phyloP scores from a whole-genome alignment of 179 eudicot genomes.

The Silene coronaria region DNA sequence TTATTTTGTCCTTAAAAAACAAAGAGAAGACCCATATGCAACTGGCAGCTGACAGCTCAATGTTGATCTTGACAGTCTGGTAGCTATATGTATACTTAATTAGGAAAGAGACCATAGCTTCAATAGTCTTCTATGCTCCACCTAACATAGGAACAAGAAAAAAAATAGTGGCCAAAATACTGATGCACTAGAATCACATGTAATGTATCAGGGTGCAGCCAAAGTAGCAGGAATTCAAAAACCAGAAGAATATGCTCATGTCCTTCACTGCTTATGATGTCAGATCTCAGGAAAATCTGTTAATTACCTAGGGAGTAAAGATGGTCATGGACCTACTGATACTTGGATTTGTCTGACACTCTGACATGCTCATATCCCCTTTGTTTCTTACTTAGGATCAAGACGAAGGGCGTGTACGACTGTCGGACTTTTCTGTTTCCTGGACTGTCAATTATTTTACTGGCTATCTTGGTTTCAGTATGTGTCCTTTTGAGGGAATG shows the following conservation, averaged over 20 bases:
- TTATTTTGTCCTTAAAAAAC: neutral
- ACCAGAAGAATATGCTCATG: neutral
- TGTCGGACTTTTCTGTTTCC: neutral
- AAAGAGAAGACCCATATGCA: slow-evolving; percentile 10
- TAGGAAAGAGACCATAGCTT: slow-evolving; percentile 5
- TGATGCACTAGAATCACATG: slow-evolving; percentile 15
- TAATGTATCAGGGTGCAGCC: slow-evolving; percentile 23
- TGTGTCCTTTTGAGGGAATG: neutral
- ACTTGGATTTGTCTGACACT: slow-evolving; percentile 9
- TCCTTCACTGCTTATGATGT: neutral
- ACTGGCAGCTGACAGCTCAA: slow-evolving; percentile 11
- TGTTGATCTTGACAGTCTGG: slow-evolving; percentile 2
- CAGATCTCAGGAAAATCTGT: neutral
- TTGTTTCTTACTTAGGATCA: neutral
- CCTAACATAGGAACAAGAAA: neutral
- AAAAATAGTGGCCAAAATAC: neutral
- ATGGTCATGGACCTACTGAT: slow-evolving; percentile 17
- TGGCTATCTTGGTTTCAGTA: neutral
- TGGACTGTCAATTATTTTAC: neutral
- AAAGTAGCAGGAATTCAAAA: neutral
- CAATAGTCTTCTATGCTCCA: slow-evolving; percentile 4
- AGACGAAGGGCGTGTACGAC: neutral
- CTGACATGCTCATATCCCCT: slow-evolving; percentile 6
- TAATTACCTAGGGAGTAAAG: slow-evolving; percentile 6
- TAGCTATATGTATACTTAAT: neutral